Evolutionary conservation across 768 basidiomycete species (phyloP).

Genomic region (Sporobolomyces roseus): DNA sequence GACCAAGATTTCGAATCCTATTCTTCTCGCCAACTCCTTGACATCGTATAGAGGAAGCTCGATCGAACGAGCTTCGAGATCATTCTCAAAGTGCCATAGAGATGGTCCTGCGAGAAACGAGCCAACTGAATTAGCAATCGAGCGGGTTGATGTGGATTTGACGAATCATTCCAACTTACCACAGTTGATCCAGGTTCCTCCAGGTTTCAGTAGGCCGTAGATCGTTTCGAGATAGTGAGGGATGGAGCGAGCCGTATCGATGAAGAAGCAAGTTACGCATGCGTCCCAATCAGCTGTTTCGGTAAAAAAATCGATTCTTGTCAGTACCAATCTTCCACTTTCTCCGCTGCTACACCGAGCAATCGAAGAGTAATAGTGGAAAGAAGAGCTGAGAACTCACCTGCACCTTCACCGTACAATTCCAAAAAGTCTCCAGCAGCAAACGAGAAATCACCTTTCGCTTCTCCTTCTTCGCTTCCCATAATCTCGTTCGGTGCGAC

Average conservation of each 20-base stretch:
- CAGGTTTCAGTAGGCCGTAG: slow-evolving; percentile 72
- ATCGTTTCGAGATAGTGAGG: slow-evolving; percentile 85
- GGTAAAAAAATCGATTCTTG: too few species aligned
- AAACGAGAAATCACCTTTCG: slow-evolving; percentile 62
- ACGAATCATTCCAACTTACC: slow-evolving; percentile 86
- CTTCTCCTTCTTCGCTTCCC: slow-evolving; percentile 49
- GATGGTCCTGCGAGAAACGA: slow-evolving; percentile 82
- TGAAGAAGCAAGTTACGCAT: slow-evolving; percentile 91
- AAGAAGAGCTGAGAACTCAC: neutral
- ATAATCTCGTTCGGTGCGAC: slow-evolving; percentile 72
- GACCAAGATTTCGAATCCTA: slow-evolving; percentile 81
- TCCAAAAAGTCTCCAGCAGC: slow-evolving; percentile 69
- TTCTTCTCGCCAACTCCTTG: slow-evolving; percentile 63
- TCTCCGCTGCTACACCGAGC: too few species aligned
- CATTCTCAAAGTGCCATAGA: slow-evolving; percentile 96
- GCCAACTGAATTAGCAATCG: too few species aligned
- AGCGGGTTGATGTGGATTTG: slow-evolving; percentile 76
- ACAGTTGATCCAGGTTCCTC: slow-evolving; percentile 88
- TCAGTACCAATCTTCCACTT: neutral
- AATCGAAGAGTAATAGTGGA: too few species aligned
- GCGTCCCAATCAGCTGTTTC: slow-evolving; percentile 72
- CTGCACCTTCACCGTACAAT: slow-evolving; percentile 46
- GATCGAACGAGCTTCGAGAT: slow-evolving; percentile 68
- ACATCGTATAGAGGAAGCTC: slow-evolving; percentile 88
- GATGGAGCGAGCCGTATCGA: slow-evolving; percentile 92